phyloP scores from a whole-genome alignment of 192 early-diverging fungal species.

The Rhizoclosmatium globosum region DNA sequence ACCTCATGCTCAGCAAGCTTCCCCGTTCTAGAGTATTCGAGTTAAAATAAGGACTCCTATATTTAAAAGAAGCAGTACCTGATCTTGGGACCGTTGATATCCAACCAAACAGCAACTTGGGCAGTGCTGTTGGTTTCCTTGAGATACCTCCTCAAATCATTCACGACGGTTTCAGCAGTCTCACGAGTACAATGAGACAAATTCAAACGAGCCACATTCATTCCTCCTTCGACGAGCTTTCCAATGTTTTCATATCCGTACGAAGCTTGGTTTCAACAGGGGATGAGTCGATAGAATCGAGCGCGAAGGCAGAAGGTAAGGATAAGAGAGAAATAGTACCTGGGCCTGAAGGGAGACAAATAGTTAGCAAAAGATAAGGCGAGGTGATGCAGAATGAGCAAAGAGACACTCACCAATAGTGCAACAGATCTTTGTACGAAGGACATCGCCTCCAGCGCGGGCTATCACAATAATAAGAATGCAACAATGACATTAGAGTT shows the following conservation, averaged over 20 bases:
- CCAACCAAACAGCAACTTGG: conserved; percentile 65
- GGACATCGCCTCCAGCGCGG: conserved; percentile 26
- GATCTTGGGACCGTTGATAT: conserved; percentile 71
- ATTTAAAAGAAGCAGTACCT: conserved; percentile 37
- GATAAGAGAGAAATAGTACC: background rate
- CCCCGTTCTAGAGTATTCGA: conserved; percentile 48
- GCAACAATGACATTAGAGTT: background rate
- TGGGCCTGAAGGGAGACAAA: background rate
- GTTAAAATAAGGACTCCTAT: background rate
- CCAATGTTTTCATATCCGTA: conserved; percentile 50
- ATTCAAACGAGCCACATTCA: conserved; percentile 65
- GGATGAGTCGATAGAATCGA: background rate
- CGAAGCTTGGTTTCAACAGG: conserved; percentile 44
- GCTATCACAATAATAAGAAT: background rate
- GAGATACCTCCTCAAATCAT: conserved; percentile 50
- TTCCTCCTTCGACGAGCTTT: conserved; percentile 57
- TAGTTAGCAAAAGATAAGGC: background rate
- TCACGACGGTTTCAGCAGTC: conserved; percentile 58
- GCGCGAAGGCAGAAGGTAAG: background rate
- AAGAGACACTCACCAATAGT: conserved; percentile 22
- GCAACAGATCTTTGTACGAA: conserved; percentile 30
- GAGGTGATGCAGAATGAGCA: background rate
- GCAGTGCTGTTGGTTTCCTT: conserved; percentile 44
- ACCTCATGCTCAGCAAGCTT: conserved; percentile 58
- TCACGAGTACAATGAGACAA: conserved; percentile 66